Conservation (phyloP, 352 stramenopile genomes). For the Aphanomyces cochlioides region DNA sequence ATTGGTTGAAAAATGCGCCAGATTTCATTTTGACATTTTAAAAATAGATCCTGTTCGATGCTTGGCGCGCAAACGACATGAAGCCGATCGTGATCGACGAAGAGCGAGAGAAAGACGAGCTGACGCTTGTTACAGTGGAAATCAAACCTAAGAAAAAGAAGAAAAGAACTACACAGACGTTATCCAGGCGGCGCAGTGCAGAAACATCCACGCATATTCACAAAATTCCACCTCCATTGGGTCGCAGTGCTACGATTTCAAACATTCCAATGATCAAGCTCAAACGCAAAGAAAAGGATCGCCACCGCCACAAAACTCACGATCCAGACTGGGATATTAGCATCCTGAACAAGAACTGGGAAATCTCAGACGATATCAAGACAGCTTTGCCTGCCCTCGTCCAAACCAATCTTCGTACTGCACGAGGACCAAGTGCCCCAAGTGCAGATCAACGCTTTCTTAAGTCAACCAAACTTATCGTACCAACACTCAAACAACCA, state of each 20-base stretch:
- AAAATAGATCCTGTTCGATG: background rate
- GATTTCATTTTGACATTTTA: background rate
- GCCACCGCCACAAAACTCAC: conserved; percentile 18
- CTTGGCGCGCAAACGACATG: background rate
- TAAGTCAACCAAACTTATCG: conserved; percentile 14
- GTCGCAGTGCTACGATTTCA: background rate
- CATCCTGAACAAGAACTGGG: conserved; percentile 67
- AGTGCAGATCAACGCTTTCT: conserved; percentile 20
- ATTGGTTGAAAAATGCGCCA: no score
- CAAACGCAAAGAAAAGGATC: background rate
- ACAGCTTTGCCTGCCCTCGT: conserved; percentile 57
- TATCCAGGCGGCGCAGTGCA: background rate
- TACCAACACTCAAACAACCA: conserved; percentile 20
- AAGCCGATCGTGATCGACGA: conserved; percentile 23
- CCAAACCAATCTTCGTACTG: conserved; percentile 37
- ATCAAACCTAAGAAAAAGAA: background rate
- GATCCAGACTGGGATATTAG: conserved; percentile 59
- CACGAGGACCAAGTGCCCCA: background rate
- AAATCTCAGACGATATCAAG: conserved; percentile 58
- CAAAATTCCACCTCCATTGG: background rate
- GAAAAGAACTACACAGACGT: background rate
- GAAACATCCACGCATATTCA: background rate
- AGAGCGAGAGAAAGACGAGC: conserved; percentile 2
- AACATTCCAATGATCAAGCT: conserved; percentile 20
- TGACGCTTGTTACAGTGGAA: background rate